Evolutionary conservation across 495 filamentous ascomycete species (phyloP), one percentile per base, ranked within the genome.

Genomic region (Neurospora discreta): DNA sequence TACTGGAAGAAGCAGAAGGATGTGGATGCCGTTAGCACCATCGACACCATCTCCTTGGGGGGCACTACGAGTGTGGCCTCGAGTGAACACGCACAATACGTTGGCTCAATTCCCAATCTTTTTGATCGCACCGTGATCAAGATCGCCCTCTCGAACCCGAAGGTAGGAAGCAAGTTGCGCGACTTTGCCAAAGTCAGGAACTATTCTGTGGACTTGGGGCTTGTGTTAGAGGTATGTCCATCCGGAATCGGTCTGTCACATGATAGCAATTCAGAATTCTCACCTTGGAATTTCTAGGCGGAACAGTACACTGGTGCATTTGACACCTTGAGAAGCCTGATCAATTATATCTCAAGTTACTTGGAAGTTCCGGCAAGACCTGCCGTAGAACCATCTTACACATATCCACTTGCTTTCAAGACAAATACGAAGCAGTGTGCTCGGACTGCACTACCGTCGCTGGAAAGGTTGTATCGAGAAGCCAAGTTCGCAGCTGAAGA

Each of bases 51-150:
- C 39, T 70, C 72, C 5, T 5, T 72, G 2, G 71, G 71, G 3
- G 71, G 20, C 7, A 40, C 71, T 3, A 11, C 20, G 2, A 74
- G 46, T 44, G 9, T 42, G 23, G 52, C 52, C 52, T 75, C 39
- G 67, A 70, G 16, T 36, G 73, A 71, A 0, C 30, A 68, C 5
- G 33, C 41, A 6, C 30, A 41, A 10, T 73, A 68, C 39, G 68
- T n/a, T 20, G 70, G 42, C 33, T 39, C 71, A 18, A 69, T 80
- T 20, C 74, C 78, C 0, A 78, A 85, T 65, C 83, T 86, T 71
- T 84, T 86, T 73, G 80, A 83, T 68, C 78, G 75, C 1, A 80
- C 82, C 39, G 79, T 85, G n/a, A 81, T 86, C 69, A 84, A 83
- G 60, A 78, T 82, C 58, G 84, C 80, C 3, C 79, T 88, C 26